These are phyloP conservation scores for Cercospora citrullina DNA, from an alignment of 2,329 filamentous ascomycete species.

Conservation along the genomic window DNA sequence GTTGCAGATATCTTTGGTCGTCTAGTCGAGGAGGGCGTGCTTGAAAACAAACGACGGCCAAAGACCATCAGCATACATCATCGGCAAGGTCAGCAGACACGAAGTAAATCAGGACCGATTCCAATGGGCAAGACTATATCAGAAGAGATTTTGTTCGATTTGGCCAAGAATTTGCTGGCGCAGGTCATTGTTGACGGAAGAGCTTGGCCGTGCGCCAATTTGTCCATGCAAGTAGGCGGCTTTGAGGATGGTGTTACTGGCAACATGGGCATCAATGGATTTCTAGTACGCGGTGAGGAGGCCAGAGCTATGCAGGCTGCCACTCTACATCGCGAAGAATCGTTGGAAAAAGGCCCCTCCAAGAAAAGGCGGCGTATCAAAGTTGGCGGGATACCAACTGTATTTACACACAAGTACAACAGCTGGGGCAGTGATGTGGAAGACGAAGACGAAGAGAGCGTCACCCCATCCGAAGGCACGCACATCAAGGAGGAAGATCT, in stretches of 20 bases:
- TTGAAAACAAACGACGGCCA: constrained; percentile 83
- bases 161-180: constrained; percentile 72
- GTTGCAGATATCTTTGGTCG: constrained; percentile 86
- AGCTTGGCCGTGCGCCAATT: constrained; percentile 88
- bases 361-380: constrained; percentile 42
- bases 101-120: constrained; percentile 74
- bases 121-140: constrained; percentile 72
- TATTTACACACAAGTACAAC: constrained; percentile 36
- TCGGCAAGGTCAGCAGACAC: constrained; percentile 69
- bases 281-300: constrained; percentile 69
- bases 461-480: constrained; percentile 13
- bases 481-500: constrained; percentile 7
- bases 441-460: constrained; percentile 10
- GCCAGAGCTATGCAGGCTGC: constrained; percentile 50
- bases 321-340: constrained; percentile 27
- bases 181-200: constrained; percentile 76
- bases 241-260: constrained; percentile 85
- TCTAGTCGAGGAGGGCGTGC: constrained; percentile 83
- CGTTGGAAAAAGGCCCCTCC: constrained; percentile 30
- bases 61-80: constrained; percentile 84
- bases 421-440: constrained; percentile 26
- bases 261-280: constrained; percentile 82
- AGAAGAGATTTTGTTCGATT: constrained; percentile 69
- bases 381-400: constrained; percentile 39
- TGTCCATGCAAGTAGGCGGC: constrained; percentile 84